phyloP scores from a whole-genome alignment of 2,329 filamentous ascomycete species.

The Phaeosphaeria sp. region DNA sequence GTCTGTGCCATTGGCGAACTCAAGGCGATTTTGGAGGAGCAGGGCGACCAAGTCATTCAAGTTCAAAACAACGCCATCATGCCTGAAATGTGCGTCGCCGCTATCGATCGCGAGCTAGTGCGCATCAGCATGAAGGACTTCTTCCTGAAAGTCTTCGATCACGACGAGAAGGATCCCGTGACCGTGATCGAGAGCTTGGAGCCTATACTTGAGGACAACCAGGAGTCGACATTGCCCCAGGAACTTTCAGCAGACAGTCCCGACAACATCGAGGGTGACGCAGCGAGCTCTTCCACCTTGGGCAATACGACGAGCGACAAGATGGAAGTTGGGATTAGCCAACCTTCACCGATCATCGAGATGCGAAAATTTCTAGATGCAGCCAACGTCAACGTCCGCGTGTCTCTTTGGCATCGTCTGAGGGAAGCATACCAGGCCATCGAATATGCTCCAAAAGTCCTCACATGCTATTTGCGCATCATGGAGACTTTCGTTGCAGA shows the following conservation, averaged over 20 bases:
- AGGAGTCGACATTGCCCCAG: slow-evolving; percentile 1
- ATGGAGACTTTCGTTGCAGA: slow-evolving; percentile 83
- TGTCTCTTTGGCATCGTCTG: slow-evolving; percentile 91
- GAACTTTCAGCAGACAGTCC: slow-evolving; percentile 11
- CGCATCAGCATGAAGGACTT: slow-evolving; percentile 96
- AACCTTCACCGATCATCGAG: slow-evolving; percentile 63
- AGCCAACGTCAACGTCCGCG: slow-evolving; percentile 80
- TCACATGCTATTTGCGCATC: slow-evolving; percentile 84
- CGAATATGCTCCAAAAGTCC: slow-evolving; percentile 83
- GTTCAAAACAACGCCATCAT: slow-evolving; percentile 88
- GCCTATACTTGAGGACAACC: slow-evolving; percentile 78
- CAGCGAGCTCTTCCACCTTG: slow-evolving; percentile 18
- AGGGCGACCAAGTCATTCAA: slow-evolving; percentile 60
- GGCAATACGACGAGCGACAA: slow-evolving; percentile 7
- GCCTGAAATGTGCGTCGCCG: slow-evolving; percentile 81
- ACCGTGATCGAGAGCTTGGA: slow-evolving; percentile 90
- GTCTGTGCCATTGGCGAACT: slow-evolving; percentile 69
- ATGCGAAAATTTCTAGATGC: slow-evolving; percentile 84
- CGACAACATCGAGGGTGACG: slow-evolving; percentile 13
- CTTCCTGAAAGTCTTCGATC: slow-evolving; percentile 87
- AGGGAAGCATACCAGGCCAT: slow-evolving; percentile 87
- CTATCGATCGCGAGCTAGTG: slow-evolving; percentile 88
- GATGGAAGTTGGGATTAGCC: slow-evolving; percentile 8
- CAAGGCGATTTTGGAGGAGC: slow-evolving; percentile 59
- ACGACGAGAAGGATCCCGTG: slow-evolving; percentile 80